Conservation (phyloP, 768 basidiomycete genomes). For the Termitomyces sp. region DNA sequence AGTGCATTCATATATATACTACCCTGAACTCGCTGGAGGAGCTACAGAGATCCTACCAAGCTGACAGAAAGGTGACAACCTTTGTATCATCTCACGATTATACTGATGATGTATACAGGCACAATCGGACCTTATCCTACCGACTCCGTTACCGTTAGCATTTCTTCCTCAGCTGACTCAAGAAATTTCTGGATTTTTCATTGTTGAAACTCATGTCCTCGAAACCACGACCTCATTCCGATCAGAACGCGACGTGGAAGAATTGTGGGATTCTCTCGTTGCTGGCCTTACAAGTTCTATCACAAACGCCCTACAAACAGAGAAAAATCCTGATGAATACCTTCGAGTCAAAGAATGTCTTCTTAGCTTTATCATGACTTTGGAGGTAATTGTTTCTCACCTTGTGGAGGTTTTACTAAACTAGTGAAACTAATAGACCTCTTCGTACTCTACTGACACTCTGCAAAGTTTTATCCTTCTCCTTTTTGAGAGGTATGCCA, state of each 20-base stretch:
- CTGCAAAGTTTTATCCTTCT: constrained; percentile 82
- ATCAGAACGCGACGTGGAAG: constrained; percentile 87
- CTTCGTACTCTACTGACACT: constrained; percentile 79
- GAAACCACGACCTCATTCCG: constrained; percentile 86
- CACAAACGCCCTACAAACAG: constrained; percentile 62
- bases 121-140: constrained; percentile 94
- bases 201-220: constrained; percentile 90
- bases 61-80: constrained; percentile 78
- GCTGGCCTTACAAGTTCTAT: constrained; percentile 68
- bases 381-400: constrained; percentile 58
- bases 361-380: constrained; percentile 82
- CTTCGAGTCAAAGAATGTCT: constrained; percentile 80
- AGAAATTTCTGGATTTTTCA: constrained; percentile 96
- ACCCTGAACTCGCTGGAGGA: constrained; percentile 88
- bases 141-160: constrained; percentile 57
- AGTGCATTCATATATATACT: constrained; percentile 96
- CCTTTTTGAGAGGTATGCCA: constrained; percentile 86
- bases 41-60: constrained; percentile 88
- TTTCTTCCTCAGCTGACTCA: constrained; percentile 77
- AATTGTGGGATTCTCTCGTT: constrained; percentile 89
- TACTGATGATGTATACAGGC: constrained; percentile 45
- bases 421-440: constrained; percentile 46
- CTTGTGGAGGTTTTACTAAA: background rate
- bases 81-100: background rate
- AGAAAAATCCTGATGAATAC: constrained; percentile 78